Percentiles rank a stretch among this genome's conserved stretches.
phyloP scores from a whole-genome alignment of 2,329 filamentous ascomycete species.

The Fusarium compactum region DNA sequence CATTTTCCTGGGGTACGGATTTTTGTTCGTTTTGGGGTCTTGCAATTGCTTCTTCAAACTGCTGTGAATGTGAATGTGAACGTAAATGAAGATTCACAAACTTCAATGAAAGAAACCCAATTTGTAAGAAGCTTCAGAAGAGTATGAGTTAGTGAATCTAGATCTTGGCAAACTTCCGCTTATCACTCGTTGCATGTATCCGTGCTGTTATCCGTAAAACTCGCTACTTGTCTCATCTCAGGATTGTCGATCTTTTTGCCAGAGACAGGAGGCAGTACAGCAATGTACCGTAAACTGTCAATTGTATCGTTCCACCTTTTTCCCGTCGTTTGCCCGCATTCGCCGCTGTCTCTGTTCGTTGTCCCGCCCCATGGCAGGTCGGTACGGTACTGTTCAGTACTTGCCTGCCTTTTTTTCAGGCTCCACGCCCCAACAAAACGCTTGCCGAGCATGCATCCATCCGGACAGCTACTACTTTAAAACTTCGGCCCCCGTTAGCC shows the following conservation, averaged over 20 bases:
- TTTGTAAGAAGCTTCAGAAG: neutral
- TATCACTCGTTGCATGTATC: slow-evolving; percentile 7
- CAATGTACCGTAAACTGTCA: neutral
- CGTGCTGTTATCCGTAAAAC: neutral
- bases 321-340: slow-evolving; percentile 6
- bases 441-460: slow-evolving; percentile 40
- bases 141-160: neutral
- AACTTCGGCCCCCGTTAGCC: slow-evolving; percentile 37
- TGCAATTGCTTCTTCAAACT: neutral
- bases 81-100: neutral
- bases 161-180: slow-evolving; percentile 2
- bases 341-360: slow-evolving; percentile 31
- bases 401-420: slow-evolving; percentile 28
- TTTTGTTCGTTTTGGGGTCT: slow-evolving; percentile 17
- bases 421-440: slow-evolving; percentile 49
- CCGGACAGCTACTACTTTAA: slow-evolving; percentile 28
- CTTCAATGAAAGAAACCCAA: neutral
- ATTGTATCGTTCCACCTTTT: slow-evolving; percentile 34
- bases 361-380: slow-evolving; percentile 18
- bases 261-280: slow-evolving; percentile 24
- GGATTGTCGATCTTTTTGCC: slow-evolving; percentile 35
- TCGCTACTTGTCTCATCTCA: slow-evolving; percentile 12
- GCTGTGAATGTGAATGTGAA: neutral
- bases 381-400: slow-evolving; percentile 13
- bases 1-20: slow-evolving; percentile 34